Percentiles rank a stretch among this genome's conserved stretches.
phyloP scores from a whole-genome alignment of 495 filamentous ascomycete species.

The Aspergillus haitiensis region DNA sequence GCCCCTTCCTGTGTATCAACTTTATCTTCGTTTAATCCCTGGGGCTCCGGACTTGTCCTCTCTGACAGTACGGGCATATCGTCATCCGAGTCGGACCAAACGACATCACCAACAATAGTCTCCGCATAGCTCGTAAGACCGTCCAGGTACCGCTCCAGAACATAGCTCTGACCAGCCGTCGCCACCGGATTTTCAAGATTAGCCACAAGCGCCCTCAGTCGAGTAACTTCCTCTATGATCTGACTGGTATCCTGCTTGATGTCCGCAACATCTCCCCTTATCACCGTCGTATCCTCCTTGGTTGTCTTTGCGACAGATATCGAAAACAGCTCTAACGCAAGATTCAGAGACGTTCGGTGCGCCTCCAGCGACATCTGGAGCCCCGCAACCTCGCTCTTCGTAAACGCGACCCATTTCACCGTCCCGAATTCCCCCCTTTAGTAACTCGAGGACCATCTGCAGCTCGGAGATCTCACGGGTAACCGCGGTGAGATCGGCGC shows the following conservation, averaged over 20 bases:
- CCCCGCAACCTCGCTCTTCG: background rate
- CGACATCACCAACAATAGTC: background rate
- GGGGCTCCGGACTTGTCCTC: background rate
- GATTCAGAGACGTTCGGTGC: background rate
- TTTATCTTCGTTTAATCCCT: background rate
- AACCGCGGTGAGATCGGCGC: background rate
- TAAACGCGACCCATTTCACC: background rate
- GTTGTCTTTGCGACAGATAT: background rate
- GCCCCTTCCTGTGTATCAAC: background rate
- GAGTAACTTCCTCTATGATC: background rate
- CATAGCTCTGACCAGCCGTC: background rate
- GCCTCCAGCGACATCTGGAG: background rate
- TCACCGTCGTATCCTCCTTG: background rate
- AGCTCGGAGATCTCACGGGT: background rate
- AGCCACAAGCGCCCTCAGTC: background rate
- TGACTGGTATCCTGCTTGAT: background rate
- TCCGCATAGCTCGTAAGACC: background rate
- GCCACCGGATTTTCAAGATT: background rate
- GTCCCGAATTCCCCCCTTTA: background rate
- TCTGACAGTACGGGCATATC: background rate
- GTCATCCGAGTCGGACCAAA: background rate
- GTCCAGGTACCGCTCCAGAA: background rate
- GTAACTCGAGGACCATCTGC: background rate
- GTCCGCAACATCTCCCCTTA: background rate
- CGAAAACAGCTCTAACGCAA: background rate